Base-by-base conservation (phyloP, 2,329 filamentous ascomycete genomes). In the Paecilomyces variotii region DNA sequence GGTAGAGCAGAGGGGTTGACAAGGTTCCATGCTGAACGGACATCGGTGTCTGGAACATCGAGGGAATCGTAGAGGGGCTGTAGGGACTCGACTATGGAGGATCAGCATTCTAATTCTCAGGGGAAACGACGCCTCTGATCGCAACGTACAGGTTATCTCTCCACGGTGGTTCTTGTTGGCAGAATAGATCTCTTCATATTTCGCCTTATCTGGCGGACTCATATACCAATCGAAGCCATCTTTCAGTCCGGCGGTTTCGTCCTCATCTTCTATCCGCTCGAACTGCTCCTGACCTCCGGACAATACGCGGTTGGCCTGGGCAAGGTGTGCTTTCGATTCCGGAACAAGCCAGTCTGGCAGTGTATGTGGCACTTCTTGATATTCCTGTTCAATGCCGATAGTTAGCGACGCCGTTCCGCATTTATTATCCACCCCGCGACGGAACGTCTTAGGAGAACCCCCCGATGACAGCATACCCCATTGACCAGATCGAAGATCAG, bases 161-260 rank as follows among this genome's bases (percentile, higher is more conserved):
- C 94, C 94, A 56, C 92, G 87, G 72, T 87, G 85, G 74, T 96
- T 90, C 61, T 91, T 85, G 77, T 91, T 95, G 68, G 95, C 91
- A 63, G 88, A 89, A 77, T 97, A 99, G 76, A 99, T 99, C 67
- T 93, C 90, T 76, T 97, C 91, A 78, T 99, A 99, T 76, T 97
- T 97, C 63, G 85, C 72, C 77, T 95, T 95, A 77, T 99, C 92
- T 30, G 80, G 76, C 0, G 94, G 94, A 60, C 86, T 91, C 91
- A 99, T 99, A 79, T 99, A 99, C 94, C 94, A 99, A 74, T 99
- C 94, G 74, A 99, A 99, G 11, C 93, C 93, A 75, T 97, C 91
- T 73, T 96, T 96, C 62, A 99, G 80, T 0, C 91, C 91, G 0
- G 86, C 85, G 3, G 87, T 86, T 66, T 96, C 92, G 63, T 87